Evolutionary conservation across 2,329 filamentous ascomycete species (phyloP).

Genomic region (Coccinonectria pachysandricola): DNA sequence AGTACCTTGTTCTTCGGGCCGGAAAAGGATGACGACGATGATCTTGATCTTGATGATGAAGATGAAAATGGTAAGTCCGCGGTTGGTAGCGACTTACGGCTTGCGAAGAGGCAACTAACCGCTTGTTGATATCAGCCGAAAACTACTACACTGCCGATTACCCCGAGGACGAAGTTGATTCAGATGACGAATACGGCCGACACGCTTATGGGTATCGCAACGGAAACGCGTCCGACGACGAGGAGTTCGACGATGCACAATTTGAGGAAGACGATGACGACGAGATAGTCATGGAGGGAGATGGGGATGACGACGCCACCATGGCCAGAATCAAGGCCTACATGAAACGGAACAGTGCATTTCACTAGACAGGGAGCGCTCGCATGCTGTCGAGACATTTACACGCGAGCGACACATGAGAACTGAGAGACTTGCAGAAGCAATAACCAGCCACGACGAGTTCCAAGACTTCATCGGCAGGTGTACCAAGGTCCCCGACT

Average conservation of each 20-base stretch:
- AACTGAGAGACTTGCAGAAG: too few species aligned
- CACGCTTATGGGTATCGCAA: conserved; percentile 46
- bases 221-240: conserved; percentile 42
- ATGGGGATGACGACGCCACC: conserved; percentile 25
- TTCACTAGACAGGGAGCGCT: too few species aligned
- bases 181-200: conserved; percentile 45
- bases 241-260: conserved; percentile 38
- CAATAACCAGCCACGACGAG: too few species aligned
- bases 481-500: too few species aligned
- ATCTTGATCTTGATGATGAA: conserved; percentile 48
- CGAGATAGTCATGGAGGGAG: conserved; percentile 26
- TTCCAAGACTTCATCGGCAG: too few species aligned
- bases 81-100: too few species aligned
- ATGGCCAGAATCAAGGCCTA: conserved; percentile 30
- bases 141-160: conserved; percentile 74
- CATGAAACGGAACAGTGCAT: conserved; percentile 24
- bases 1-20: conserved; percentile 49
- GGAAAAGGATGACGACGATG: conserved; percentile 52
- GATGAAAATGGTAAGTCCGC: conserved; percentile 60
- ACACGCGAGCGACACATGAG: too few species aligned
- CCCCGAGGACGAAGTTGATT: conserved; percentile 67
- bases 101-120: too few species aligned
- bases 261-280: conserved; percentile 28
- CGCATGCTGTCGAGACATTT: too few species aligned
- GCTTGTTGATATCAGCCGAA: too few species aligned